phyloP scores from a whole-genome alignment of 495 filamentous ascomycete genomes.

The Penicillium samsonianum region DNA sequence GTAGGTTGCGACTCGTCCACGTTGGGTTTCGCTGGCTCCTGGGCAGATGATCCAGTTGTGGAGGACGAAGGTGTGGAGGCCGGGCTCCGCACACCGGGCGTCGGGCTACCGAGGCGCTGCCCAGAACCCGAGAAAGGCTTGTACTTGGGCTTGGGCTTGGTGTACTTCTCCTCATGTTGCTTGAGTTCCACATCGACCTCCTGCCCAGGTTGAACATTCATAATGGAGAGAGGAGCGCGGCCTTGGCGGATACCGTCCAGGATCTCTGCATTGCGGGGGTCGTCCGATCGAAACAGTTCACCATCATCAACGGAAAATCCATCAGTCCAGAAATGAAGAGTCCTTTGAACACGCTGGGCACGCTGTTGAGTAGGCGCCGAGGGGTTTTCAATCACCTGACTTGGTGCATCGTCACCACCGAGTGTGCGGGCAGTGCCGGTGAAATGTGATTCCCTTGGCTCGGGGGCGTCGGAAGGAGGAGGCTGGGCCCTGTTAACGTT shows the following conservation, averaged over 20 bases:
- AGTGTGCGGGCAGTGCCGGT: conserved; percentile 81
- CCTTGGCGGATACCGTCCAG: conserved; percentile 84
- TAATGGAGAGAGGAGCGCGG: conserved; percentile 80
- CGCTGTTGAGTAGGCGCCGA: conserved; percentile 42
- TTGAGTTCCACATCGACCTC: conserved; percentile 88
- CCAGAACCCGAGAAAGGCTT: conserved; percentile 83
- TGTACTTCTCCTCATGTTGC: conserved; percentile 83
- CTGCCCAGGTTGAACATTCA: conserved; percentile 84
- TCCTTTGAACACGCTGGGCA: conserved; percentile 59
- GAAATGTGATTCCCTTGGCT: conserved; percentile 62
- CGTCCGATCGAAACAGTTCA: conserved; percentile 82
- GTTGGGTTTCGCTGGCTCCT: conserved; percentile 47
- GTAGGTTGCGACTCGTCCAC: conserved; percentile 77
- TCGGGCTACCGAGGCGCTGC: conserved; percentile 87
- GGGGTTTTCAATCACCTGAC: conserved; percentile 68
- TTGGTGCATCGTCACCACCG: conserved; percentile 85
- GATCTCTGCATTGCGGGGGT: conserved; percentile 79
- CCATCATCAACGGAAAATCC: conserved; percentile 97
- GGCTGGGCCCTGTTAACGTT: conserved; percentile 52
- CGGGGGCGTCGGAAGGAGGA: conserved; percentile 58
- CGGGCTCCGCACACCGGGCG: conserved; percentile 59
- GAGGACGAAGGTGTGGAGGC: conserved; percentile 42
- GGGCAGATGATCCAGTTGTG: conserved; percentile 31
- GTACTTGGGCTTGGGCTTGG: conserved; percentile 78
- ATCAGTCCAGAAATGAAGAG: conserved; percentile 88